phyloP scores from a whole-genome alignment of 2,329 filamentous ascomycete genomes.

The Pestalotiopsis fici region DNA sequence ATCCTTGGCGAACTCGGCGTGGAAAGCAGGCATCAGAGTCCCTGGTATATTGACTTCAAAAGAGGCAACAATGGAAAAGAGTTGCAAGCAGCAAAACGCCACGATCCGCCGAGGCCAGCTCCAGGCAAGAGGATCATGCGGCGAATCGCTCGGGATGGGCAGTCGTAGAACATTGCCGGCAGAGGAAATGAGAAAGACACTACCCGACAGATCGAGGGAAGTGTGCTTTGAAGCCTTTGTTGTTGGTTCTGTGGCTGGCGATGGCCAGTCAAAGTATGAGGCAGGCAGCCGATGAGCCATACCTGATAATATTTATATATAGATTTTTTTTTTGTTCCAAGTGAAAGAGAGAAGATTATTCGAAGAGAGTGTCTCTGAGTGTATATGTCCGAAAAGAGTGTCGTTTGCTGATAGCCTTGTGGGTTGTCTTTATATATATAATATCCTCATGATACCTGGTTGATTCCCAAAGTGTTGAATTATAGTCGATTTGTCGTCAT shows the following conservation, averaged over 20 bases:
- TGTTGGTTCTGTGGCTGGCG: background rate
- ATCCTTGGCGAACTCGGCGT: background rate
- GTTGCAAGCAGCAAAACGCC: conserved; percentile 10
- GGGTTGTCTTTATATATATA: background rate
- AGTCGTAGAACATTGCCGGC: conserved; percentile 29
- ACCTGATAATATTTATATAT: background rate
- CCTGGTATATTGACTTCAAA: background rate
- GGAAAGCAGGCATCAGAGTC: background rate
- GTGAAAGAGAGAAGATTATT: background rate
- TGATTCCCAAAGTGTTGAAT: background rate
- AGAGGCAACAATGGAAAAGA: background rate
- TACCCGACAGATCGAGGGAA: conserved; percentile 19
- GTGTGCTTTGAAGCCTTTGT: background rate
- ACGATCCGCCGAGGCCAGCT: conserved; percentile 16
- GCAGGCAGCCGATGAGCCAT: background rate
- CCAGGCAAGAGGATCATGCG: conserved; percentile 30
- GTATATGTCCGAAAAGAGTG: background rate
- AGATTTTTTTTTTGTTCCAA: background rate
- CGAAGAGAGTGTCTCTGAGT: background rate
- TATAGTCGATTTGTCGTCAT: background rate
- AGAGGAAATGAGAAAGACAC: conserved; percentile 32
- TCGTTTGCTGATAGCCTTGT: background rate
- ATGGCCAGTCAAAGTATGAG: background rate
- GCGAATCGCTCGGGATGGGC: conserved; percentile 31
- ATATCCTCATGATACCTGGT: background rate